These are phyloP conservation scores for Rhizopogon vesiculosus DNA, from an alignment of 768 basidiomycete genomes.

Conservation along the genomic window DNA sequence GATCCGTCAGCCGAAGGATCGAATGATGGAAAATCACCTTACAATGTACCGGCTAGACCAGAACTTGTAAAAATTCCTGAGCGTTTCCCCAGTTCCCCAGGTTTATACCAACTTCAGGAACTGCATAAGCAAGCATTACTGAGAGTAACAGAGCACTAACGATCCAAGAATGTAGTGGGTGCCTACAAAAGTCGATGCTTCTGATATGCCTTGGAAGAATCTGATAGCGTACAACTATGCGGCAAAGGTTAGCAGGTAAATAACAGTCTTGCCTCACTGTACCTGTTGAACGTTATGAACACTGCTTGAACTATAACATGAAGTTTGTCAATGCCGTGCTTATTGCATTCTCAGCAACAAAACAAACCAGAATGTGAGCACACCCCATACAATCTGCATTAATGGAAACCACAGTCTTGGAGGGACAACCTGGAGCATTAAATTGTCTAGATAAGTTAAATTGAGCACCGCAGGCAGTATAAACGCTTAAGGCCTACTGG, in stretches of 20 bases:
- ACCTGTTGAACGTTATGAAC: constrained; percentile 57
- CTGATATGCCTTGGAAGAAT: constrained; percentile 69
- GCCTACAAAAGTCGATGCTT: constrained; percentile 75
- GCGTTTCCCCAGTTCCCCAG: constrained; percentile 64
- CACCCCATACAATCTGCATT: constrained; percentile 63
- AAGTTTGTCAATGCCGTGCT: not conserved
- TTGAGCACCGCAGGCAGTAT: not conserved
- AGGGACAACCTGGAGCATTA: constrained; percentile 58
- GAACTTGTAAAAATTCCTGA: constrained; percentile 70
- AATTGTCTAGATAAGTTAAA: constrained; percentile 41
- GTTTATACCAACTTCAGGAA: constrained; percentile 58
- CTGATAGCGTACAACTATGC: constrained; percentile 61
- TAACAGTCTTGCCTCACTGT: not conserved
- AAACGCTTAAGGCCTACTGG: constrained; percentile 34
- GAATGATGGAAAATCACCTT: constrained; percentile 9
- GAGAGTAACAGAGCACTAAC: constrained; percentile 33
- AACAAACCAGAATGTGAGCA: constrained; percentile 57
- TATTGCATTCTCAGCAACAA: not conserved
- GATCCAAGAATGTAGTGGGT: constrained; percentile 70
- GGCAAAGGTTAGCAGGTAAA: not conserved
- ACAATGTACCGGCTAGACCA: constrained; percentile 59
- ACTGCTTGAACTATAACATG: constrained; percentile 43
- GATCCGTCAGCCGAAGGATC: not conserved
- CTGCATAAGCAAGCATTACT: not conserved
- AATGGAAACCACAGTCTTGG: constrained; percentile 64